A percentile compares a stretch with the other conserved stretches of the same genome.
Conservation (phyloP, 2,329 filamentous ascomycete genomes). For the Sporothrix pallida region DNA sequence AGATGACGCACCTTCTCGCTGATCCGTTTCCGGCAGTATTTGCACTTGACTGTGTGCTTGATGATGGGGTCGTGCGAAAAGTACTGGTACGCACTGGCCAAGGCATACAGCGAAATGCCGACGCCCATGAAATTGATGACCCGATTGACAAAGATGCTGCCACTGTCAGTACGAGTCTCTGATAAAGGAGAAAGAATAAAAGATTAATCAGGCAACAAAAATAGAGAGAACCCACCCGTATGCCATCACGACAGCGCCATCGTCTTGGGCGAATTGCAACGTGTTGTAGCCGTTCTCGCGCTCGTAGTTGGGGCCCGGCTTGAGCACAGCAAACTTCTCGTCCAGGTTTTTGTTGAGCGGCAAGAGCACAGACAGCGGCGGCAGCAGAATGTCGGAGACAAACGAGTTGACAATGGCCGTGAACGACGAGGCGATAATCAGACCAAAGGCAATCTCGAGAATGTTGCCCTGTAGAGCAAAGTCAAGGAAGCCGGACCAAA, state of each 20-base stretch:
- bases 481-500: slow-evolving; percentile 70
- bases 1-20: slow-evolving; percentile 61
- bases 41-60: slow-evolving; percentile 71
- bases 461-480: slow-evolving; percentile 78
- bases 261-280: slow-evolving; percentile 68
- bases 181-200: no score
- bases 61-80: slow-evolving; percentile 70
- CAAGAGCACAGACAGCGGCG: slow-evolving; percentile 70
- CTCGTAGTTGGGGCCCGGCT: slow-evolving; percentile 60
- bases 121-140: slow-evolving; percentile 69
- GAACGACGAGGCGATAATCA: slow-evolving; percentile 75
- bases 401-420: slow-evolving; percentile 74
- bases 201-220: no score
- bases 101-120: slow-evolving; percentile 67
- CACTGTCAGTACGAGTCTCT: no score
- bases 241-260: slow-evolving; percentile 74
- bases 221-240: slow-evolving; percentile 52
- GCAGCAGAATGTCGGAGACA: slow-evolving; percentile 72
- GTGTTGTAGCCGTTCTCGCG: slow-evolving; percentile 69
- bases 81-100: slow-evolving; percentile 67
- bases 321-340: slow-evolving; percentile 73
- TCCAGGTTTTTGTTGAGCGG: slow-evolving; percentile 74
- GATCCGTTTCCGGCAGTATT: slow-evolving; percentile 68
- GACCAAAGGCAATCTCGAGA: slow-evolving; percentile 74
- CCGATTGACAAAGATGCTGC: slow-evolving; percentile 64